Conservation (phyloP, 2,329 filamentous ascomycete genomes). For the Seiridium cupressi region DNA sequence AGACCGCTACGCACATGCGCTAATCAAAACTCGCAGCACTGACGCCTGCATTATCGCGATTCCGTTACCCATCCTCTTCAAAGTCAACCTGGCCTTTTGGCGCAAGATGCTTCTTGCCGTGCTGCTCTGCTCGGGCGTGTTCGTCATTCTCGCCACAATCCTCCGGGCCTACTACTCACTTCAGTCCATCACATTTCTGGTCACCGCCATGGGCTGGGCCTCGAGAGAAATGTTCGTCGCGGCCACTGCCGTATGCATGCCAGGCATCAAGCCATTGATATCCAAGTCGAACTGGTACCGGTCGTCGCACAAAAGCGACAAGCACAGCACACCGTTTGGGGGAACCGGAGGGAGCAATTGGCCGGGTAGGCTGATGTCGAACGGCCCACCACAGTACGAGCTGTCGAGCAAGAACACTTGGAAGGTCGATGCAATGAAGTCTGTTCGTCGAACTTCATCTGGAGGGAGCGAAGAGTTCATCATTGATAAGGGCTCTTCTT, state of each 20-base stretch:
- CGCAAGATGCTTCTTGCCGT: conserved; percentile 2
- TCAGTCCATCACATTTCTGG: background rate
- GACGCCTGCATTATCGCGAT: conserved; percentile 1
- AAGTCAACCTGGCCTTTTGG: background rate
- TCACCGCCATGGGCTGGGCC: conserved; percentile 2
- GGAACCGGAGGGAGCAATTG: background rate
- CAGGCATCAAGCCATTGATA: conserved; percentile 7
- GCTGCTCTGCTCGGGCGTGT: conserved; percentile 7
- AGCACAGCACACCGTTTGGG: background rate
- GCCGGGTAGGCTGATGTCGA: background rate
- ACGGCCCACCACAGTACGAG: background rate
- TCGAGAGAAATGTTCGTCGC: conserved; percentile 7
- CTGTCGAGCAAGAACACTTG: background rate
- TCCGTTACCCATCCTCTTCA: conserved; percentile 8
- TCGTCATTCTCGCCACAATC: conserved; percentile 1
- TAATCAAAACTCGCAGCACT: background rate
- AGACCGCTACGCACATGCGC: background rate
- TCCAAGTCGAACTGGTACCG: conserved; percentile 1
- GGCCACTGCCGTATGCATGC: conserved; percentile 4
- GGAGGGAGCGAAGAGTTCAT: background rate
- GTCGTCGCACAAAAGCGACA: background rate
- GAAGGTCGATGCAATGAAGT: background rate
- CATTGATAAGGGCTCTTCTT: background rate
- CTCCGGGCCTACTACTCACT: conserved; percentile 3
- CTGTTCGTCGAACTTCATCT: background rate